Percentiles rank a stretch among this genome's conserved stretches.
These are phyloP conservation scores for Pseudonitzschia pungens DNA, from an alignment of 108 stramenopile species.

Conservation along the genomic window DNA sequence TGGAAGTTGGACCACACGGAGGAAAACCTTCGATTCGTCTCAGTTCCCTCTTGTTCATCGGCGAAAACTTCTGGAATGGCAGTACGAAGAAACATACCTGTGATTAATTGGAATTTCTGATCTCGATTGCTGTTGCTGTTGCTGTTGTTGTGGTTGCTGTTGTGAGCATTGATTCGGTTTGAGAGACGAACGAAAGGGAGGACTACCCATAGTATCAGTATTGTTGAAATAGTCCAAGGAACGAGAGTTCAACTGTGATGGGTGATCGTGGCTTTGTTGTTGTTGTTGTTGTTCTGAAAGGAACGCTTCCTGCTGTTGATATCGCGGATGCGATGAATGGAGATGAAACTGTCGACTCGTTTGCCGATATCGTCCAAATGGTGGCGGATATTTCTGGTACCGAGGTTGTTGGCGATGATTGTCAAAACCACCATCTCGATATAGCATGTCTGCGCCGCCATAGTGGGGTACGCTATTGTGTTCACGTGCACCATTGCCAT, in stretches of 20 bases:
- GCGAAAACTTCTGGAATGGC: neutral
- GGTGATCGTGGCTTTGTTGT: neutral
- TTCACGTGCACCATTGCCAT: neutral
- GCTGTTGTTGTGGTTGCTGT: neutral
- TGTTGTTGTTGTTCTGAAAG: neutral
- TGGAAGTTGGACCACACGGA: constrained; percentile 82
- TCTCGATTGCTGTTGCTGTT: neutral
- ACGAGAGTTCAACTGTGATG: neutral
- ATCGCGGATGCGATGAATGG: neutral
- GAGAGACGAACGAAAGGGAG: neutral
- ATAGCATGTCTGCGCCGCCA: neutral
- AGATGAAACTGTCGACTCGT: neutral
- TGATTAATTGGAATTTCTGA: neutral
- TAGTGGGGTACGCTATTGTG: neutral
- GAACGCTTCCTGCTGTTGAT: neutral
- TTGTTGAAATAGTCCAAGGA: neutral
- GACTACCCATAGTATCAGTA: neutral
- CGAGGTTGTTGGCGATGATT: neutral
- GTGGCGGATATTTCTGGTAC: neutral
- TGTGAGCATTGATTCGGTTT: neutral
- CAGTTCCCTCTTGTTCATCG: too few relatives aligned
- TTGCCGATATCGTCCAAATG: neutral
- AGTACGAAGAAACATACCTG: neutral
- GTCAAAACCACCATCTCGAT: neutral
- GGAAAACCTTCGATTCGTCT: constrained; percentile 42